A percentile compares a stretch with the other conserved stretches of the same genome.
Conservation (phyloP, 2,329 filamentous ascomycete species). For the Diaporthe caulivora region DNA sequence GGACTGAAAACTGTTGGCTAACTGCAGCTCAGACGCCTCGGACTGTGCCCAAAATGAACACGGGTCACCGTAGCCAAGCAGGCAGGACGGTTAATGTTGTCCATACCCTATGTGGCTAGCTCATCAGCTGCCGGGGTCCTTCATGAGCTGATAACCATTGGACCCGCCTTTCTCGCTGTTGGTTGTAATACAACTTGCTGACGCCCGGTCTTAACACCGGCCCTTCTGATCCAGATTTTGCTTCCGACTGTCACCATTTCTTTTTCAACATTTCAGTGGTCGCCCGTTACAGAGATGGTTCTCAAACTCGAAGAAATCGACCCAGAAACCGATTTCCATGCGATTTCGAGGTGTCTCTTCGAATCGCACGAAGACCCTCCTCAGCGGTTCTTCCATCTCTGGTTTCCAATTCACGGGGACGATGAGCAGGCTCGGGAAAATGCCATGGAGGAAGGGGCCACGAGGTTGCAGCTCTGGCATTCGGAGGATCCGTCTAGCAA, state of each 20-base stretch:
- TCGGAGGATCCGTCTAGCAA: constrained; percentile 45
- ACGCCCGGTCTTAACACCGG: background rate
- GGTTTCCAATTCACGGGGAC: constrained; percentile 45
- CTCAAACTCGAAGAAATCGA: constrained; percentile 20
- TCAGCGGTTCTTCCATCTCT: constrained; percentile 45
- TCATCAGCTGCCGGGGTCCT: background rate
- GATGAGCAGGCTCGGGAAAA: constrained; percentile 3
- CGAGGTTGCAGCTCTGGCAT: constrained; percentile 43
- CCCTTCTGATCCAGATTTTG: background rate
- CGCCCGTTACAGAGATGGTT: background rate
- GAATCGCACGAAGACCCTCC: constrained; percentile 46
- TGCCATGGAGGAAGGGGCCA: constrained; percentile 20
- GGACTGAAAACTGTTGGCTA: background rate
- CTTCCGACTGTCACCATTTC: too few relatives aligned
- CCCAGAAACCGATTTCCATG: constrained; percentile 40
- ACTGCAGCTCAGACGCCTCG: background rate
- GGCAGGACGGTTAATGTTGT: too few relatives aligned
- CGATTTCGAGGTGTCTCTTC: constrained; percentile 42
- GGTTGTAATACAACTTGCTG: background rate
- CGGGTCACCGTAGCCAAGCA: too few relatives aligned
- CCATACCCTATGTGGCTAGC: background rate
- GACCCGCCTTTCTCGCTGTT: background rate
- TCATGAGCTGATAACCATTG: background rate
- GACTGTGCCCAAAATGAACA: background rate
- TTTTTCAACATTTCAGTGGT: background rate